Base-by-base conservation (phyloP, 108 stramenopile genomes). In the Epithemia pelagica region DNA sequence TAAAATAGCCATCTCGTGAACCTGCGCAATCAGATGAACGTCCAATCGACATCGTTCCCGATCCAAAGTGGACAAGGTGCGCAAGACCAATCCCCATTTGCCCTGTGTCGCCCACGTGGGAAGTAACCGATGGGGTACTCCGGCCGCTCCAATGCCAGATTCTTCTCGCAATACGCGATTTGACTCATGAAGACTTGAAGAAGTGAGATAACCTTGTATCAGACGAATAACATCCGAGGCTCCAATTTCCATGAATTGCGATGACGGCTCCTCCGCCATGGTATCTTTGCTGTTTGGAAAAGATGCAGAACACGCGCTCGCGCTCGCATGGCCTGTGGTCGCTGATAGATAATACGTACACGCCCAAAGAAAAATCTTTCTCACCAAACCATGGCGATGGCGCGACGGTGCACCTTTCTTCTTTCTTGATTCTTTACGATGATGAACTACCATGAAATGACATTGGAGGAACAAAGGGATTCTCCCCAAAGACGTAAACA, bases 381-480 rank as follows among this genome's bases (percentile, higher is more conserved):
- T n/a, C n/a, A n/a, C n/a, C n/a, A n/a, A n/a, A n/a, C n/a, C n/a
- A n/a, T n/a, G n/a, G n/a, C n/a, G n/a, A n/a, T n/a, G n/a, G n/a
- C n/a, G n/a, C n/a, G n/a, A n/a, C n/a, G n/a, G n/a, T n/a, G n/a
- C n/a, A n/a, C n/a, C n/a, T n/a, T n/a, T n/a, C n/a, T n/a, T n/a
- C n/a, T n/a, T n/a, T n/a, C n/a, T n/a, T n/a, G n/a, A n/a, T n/a
- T 58, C 26, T 27, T n/a, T 21, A 58, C 56, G 25, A 82, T 74
- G 80, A 30, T 89, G 63, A 87, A 83, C 71, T 85, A 87, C 74
- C 89, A 87, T 72, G 89, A 83, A 85, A 72, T 90, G 72, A 87
- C 84, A 22, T 77, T 83, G 71, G 51, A 60, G 61, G 79, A 85
- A 52, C 68, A 74, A 23, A 58, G 62, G 28, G 74, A 82, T 70